Evolutionary conservation across 495 filamentous ascomycete genomes (phyloP), one percentile per base, ranked within the genome.

Genomic region (Endocarpon pusillum): DNA sequence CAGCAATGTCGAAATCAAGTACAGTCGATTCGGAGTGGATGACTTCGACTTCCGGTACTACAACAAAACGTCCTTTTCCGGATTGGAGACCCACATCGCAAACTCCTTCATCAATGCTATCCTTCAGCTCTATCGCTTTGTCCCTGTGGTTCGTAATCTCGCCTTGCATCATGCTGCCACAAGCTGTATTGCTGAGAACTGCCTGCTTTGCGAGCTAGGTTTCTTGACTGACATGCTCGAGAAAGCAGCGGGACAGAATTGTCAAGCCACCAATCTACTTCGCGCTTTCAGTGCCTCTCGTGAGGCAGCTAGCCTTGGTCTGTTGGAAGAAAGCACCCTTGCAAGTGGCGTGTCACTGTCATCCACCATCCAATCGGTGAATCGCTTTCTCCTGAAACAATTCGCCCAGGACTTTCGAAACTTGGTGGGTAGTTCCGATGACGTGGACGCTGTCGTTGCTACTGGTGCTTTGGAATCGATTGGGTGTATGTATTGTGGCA

Each of bases 1-100:
- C 47, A 72, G 76, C 34, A 85, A 84, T 44, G 74, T 91, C 3
- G 83, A 94, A 52, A 96, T 94, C 52, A 93, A 93, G 46, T 94
- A 94, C 52, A 92, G 87, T 55, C 84, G 80, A 50, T 94, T 92
- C 57, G 87, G 89, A 8, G 82, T 99, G 2, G 84, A 94, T 46
- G 91, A 96, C 54, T 96, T 96, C 51, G 87, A 97, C 53, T 97
- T 97, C 58, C 72, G 73, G 79, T 93, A 73, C 46, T 99, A 82
- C 59, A 99, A 99, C 53, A 78, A 81, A 39, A 94, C 89, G 0
- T 57, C 46, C 28, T 93, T 81, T 50, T 92, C 91, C 14, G 89
- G 89, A 1, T 57, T 99, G 2, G 86, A 96, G 52, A 99, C 83
- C 21, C 85, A 99, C 53, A 93, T 94, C 33, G 65, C 82, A 14